A percentile compares a stretch with the other conserved stretches of the same genome.
phyloP scores from a whole-genome alignment of 78 protist genomes.

The Dictyostelium brefeldianum region DNA sequence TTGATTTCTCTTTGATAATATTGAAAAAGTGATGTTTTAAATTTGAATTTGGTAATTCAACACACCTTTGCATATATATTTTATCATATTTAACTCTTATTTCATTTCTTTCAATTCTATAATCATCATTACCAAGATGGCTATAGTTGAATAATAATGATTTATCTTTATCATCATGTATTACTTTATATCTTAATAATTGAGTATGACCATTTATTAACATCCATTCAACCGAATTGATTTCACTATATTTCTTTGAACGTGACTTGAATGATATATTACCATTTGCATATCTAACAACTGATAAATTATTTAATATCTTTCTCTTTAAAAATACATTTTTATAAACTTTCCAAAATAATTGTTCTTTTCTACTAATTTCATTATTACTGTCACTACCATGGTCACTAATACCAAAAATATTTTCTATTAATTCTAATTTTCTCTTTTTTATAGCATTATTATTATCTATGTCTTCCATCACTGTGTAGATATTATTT shows the following conservation, averaged over 20 bases:
- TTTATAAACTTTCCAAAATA: conserved; percentile 10
- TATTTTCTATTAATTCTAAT: no score
- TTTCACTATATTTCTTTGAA: conserved; percentile 2
- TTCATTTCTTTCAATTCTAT: background rate
- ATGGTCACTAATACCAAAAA: no score
- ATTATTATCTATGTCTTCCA: no score
- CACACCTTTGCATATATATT: background rate
- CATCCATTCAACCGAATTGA: background rate
- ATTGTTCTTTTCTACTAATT: background rate
- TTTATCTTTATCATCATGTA: background rate
- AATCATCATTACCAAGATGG: background rate
- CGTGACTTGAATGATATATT: no score
- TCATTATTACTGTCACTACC: background rate
- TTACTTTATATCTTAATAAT: background rate
- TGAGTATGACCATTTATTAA: background rate
- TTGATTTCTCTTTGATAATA: background rate
- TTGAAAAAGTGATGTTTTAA: background rate
- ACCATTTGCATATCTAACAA: background rate
- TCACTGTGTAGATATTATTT: no score
- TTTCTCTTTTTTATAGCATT: no score
- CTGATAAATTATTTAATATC: background rate
- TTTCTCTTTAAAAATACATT: background rate
- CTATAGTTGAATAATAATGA: background rate
- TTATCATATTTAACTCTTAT: background rate
- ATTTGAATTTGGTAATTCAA: background rate